Evolutionary conservation across 805 yeast genomes (phyloP).

Genomic region (Saccharomycopsis lassenensis): DNA sequence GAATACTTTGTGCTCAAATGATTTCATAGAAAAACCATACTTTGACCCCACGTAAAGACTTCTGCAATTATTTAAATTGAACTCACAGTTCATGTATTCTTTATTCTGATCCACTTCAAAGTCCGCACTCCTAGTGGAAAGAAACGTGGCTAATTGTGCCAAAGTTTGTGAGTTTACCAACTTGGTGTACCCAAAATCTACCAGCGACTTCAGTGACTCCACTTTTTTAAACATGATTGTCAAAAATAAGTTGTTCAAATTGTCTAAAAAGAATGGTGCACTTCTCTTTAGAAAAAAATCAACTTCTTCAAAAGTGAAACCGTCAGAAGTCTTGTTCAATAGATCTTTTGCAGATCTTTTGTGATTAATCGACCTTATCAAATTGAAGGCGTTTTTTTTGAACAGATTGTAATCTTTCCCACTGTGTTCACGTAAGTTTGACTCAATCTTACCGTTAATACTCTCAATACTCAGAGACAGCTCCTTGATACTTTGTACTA

Average conservation of each 20-base stretch:
- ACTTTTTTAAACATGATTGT: constrained; percentile 22
- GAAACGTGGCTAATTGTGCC: constrained; percentile 32
- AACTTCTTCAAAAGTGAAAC: constrained; percentile 28
- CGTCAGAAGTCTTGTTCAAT: constrained; percentile 2
- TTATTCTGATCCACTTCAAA: not conserved
- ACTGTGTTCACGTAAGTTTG: no score
- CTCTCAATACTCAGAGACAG: not conserved
- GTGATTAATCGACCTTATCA: constrained; percentile 17
- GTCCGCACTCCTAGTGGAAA: constrained; percentile 21
- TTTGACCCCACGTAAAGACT: constrained; percentile 16
- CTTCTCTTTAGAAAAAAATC: constrained; percentile 23
- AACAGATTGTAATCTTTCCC: constrained; percentile 18
- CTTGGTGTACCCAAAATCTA: constrained; percentile 22
- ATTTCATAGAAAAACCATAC: constrained; percentile 75
- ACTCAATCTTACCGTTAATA: not conserved
- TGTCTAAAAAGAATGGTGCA: constrained; percentile 34
- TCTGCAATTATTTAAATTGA: constrained; percentile 5
- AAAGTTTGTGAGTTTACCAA: constrained; percentile 30
- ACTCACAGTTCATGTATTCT: not conserved
- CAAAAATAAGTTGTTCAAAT: constrained; percentile 33
- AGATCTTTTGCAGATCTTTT: constrained; percentile 5
- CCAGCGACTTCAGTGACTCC: constrained; percentile 3
- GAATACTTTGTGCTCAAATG: constrained; percentile 72
- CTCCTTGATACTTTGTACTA: not conserved
- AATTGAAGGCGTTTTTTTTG: constrained; percentile 21